Conservation (phyloP, 805 yeast species). For the Candida orba region DNA sequence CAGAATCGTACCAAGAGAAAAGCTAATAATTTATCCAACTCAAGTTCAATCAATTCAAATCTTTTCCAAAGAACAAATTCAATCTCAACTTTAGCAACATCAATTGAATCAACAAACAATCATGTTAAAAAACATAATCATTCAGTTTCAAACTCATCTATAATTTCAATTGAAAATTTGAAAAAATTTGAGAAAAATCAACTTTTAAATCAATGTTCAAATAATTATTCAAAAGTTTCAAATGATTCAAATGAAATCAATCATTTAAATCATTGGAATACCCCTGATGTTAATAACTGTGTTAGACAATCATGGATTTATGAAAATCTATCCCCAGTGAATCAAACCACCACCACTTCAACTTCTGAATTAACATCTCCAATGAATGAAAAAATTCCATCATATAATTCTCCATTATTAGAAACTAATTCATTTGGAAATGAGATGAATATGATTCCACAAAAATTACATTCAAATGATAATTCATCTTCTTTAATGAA, state of each 20-base stretch:
- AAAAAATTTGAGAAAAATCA: constrained; percentile 19
- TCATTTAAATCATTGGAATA: constrained; percentile 13
- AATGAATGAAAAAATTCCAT: not conserved
- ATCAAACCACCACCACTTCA: no score
- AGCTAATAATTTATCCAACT: not conserved
- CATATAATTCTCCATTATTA: constrained; percentile 7
- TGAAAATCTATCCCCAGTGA: constrained; percentile 10
- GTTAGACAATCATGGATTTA: constrained; percentile 22
- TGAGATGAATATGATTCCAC: no score
- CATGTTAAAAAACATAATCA: constrained; percentile 4
- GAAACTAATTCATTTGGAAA: not conserved
- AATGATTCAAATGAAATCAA: constrained; percentile 1
- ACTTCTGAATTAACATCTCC: no score
- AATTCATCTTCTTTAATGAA: no score
- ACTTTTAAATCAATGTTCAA: constrained; percentile 15
- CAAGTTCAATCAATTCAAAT: not conserved
- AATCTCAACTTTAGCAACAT: constrained; percentile 20
- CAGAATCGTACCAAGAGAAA: not conserved
- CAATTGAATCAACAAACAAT: not conserved
- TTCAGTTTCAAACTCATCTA: constrained; percentile 5
- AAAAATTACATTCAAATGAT: no score
- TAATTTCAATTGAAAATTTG: constrained; percentile 18
- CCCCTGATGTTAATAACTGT: constrained; percentile 17
- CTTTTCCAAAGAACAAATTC: constrained; percentile 18
- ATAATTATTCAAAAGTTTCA: constrained; percentile 5